Evolutionary conservation across 306 rosid species (phyloP).

Genomic region (Dryas octopetala): DNA sequence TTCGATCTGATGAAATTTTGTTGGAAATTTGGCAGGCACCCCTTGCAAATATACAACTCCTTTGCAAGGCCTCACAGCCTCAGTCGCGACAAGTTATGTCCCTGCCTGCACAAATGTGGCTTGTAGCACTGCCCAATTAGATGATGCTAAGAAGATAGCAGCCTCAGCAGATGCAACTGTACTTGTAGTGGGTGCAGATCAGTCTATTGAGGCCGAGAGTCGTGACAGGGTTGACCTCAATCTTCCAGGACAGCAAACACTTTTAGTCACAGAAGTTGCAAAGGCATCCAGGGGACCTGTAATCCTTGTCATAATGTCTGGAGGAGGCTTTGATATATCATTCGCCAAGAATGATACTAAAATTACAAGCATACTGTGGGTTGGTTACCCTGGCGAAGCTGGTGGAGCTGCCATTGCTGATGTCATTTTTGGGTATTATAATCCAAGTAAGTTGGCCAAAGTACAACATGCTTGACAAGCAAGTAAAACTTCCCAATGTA

Average conservation of each 20-base stretch:
- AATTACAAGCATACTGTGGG: slow-evolving; percentile 92
- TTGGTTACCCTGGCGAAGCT: slow-evolving; percentile 98
- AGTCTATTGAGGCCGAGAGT: slow-evolving; percentile 80
- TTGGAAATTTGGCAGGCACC: slow-evolving; percentile 54
- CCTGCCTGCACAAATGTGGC: slow-evolving; percentile 77
- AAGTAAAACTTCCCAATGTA: too few relatives aligned
- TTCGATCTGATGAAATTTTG: background rate
- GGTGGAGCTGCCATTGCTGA: slow-evolving; percentile 98
- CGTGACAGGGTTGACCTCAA: slow-evolving; percentile 66
- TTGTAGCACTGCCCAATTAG: slow-evolving; percentile 58
- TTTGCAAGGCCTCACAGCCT: slow-evolving; percentile 74
- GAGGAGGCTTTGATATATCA: slow-evolving; percentile 92
- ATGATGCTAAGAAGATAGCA: slow-evolving; percentile 66
- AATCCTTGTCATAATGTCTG: slow-evolving; percentile 89
- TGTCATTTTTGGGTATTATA: slow-evolving; percentile 71
- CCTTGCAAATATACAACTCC: slow-evolving; percentile 87
- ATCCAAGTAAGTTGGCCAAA: slow-evolving; percentile 67
- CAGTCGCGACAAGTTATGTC: slow-evolving; percentile 61
- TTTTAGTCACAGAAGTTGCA: slow-evolving; percentile 69
- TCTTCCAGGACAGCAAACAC: slow-evolving; percentile 90
- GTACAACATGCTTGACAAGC: too few relatives aligned
- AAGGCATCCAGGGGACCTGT: slow-evolving; percentile 86
- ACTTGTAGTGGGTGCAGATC: slow-evolving; percentile 72
- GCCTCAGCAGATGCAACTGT: slow-evolving; percentile 92
- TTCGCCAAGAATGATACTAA: slow-evolving; percentile 73